Base-by-base conservation (phyloP, 495 filamentous ascomycete species). In the Penicillium macrosclerotiorum region DNA sequence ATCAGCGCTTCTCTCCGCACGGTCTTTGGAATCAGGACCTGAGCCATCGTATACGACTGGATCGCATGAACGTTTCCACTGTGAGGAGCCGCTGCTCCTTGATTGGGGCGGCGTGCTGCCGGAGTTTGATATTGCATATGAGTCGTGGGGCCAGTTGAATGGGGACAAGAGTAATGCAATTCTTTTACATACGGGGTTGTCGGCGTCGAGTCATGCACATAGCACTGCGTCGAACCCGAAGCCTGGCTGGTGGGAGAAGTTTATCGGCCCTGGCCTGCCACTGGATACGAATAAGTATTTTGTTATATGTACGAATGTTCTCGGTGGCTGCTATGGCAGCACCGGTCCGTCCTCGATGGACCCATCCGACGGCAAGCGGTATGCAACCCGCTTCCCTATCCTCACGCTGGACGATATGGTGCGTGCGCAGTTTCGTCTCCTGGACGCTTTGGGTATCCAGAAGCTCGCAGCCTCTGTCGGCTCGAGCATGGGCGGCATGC, bases 381-480 rank as follows among this genome's bases (percentile, higher is more conserved):
- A 96, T 69, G 93, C 90, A 8, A 99, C 93, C 1, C 82, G 94
- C 16, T 99, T 99, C 65, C 93, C 93, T 4, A 96, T 99, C 48
- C 70, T 99, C 24, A 99, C 93, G 0, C 84, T 99, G 70, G 83
- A 93, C 42, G 93, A 99, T 68, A 99, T 97, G 93, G 93, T 99
- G 6, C 80, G 89, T 13, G 90, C 91, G 4, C 93, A 99, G 62
- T 99, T 96, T 68, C 75, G 86, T 24, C 77, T 99, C 5, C 75
- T 99, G 13, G 93, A 97, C 62, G 63, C 66, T 17, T 70, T 97
- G 12, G 86, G 84, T 3, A 86, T 97, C 24, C 55, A 81, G 27
- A 90, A 82, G 60, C 74, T 97, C 13, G 90, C 94, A 60, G 92
- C 94, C 7, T 95, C 90, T 37, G 91, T 97, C 14, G 93, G 93